Evolutionary conservation across 2,329 filamentous ascomycete genomes (phyloP).

Genomic region (Dothistroma septosporum): DNA sequence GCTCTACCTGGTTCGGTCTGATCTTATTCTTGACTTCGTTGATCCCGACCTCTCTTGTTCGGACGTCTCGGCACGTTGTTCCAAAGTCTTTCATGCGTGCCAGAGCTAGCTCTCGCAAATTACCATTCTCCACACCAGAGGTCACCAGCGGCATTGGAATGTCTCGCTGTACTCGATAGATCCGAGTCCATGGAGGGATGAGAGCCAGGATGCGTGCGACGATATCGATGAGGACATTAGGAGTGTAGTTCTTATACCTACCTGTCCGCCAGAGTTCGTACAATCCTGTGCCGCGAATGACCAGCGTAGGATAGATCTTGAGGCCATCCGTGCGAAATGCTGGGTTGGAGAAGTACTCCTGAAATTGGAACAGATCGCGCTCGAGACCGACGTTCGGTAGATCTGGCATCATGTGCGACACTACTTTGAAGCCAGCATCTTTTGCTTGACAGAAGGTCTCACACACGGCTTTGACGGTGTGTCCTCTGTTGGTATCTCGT

Average conservation of each 20-base stretch:
- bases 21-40: constrained; percentile 99
- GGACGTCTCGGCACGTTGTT: constrained; percentile 91
- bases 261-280: constrained; percentile 98
- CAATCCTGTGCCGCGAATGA: constrained; percentile 91
- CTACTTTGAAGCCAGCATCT: constrained; percentile 97
- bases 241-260: constrained; percentile 97
- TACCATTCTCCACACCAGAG: constrained; percentile 95
- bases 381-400: constrained; percentile 98
- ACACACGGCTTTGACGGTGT: constrained; percentile 90
- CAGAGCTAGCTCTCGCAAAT: constrained; percentile 84
- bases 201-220: constrained; percentile 94
- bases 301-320: constrained; percentile 96
- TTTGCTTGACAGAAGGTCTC: constrained; percentile 97
- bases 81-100: constrained; percentile 99
- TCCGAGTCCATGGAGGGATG: constrained; percentile 94
- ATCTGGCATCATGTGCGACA: constrained; percentile 99
- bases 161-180: constrained; percentile 96
- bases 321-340: constrained; percentile 93
- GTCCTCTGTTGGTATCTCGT: constrained; percentile 93
- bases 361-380: constrained; percentile 91
- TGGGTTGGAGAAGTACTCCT: constrained; percentile 96
- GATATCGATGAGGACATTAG: constrained; percentile 91
- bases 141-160: constrained; percentile 99
- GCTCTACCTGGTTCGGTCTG: constrained; percentile 88
- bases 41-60: constrained; percentile 93